These are phyloP conservation scores for Trametes gibbosa DNA, from an alignment of 768 basidiomycete species.

Conservation along the genomic window DNA sequence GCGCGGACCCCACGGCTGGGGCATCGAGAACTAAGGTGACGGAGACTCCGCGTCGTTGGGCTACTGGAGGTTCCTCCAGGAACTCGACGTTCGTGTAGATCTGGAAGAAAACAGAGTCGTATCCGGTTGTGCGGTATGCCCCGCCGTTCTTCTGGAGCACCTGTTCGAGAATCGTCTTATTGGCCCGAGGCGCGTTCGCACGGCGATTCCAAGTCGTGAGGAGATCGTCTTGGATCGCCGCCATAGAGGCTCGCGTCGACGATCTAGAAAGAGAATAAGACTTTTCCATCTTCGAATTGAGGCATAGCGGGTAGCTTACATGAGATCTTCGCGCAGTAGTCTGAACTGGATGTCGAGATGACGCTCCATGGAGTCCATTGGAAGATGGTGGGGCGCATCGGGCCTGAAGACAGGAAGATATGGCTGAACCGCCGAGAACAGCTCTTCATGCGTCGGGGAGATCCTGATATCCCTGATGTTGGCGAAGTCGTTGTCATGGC, in stretches of 20 bases:
- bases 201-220: not conserved
- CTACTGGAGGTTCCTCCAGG: constrained; percentile 37
- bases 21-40: constrained; percentile 46
- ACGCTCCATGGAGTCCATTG: constrained; percentile 57
- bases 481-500: constrained; percentile 67
- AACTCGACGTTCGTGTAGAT: constrained; percentile 36
- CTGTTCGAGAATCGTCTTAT: constrained; percentile 5
- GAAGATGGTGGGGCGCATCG: constrained; percentile 61
- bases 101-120: constrained; percentile 21
- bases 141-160: constrained; percentile 27
- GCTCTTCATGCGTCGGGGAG: constrained; percentile 67
- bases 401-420: constrained; percentile 62
- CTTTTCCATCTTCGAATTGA: not conserved
- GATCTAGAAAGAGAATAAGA: not conserved
- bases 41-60: constrained; percentile 50
- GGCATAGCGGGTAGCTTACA: constrained; percentile 35
- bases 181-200: not conserved
- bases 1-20: constrained; percentile 52
- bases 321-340: constrained; percentile 69
- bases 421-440: constrained; percentile 45
- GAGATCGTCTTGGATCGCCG: constrained; percentile 48
- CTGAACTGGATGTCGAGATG: constrained; percentile 75
- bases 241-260: constrained; percentile 33
- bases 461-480: constrained; percentile 61
- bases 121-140: constrained; percentile 9